These are phyloP conservation scores for Paraphaeosphaeria sporulosa DNA, from an alignment of 2,329 filamentous ascomycete genomes.

Conservation along the genomic window DNA sequence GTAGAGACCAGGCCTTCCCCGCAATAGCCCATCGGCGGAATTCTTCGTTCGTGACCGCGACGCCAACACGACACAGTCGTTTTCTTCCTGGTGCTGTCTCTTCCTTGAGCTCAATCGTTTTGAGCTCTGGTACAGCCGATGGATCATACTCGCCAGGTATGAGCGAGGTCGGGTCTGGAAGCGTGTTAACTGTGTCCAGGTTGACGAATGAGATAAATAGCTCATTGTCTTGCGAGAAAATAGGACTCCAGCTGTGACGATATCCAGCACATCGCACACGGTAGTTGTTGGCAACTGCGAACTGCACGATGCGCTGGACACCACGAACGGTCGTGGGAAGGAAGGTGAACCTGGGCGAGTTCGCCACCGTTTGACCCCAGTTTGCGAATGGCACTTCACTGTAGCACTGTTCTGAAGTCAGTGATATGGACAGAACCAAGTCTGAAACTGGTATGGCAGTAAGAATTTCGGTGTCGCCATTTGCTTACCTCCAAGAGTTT, in stretches of 20 bases:
- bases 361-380: too few relatives aligned
- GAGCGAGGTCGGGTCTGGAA: constrained; percentile 48
- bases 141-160: constrained; percentile 28
- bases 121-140: constrained; percentile 45
- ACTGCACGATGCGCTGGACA: too few relatives aligned
- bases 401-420: too few relatives aligned
- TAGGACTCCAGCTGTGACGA: constrained; percentile 54
- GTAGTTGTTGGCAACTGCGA: constrained; percentile 44
- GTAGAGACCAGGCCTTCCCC: constrained; percentile 52
- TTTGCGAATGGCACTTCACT: too few relatives aligned
- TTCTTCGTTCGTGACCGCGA: constrained; percentile 56
- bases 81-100: constrained; percentile 37
- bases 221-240: constrained; percentile 52
- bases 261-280: constrained; percentile 54
- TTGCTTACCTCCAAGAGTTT: too few relatives aligned
- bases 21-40: constrained; percentile 56
- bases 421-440: too few relatives aligned
- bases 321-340: too few relatives aligned
- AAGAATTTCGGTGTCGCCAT: too few relatives aligned
- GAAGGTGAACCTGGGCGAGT: too few relatives aligned
- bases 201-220: constrained; percentile 55
- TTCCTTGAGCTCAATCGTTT: constrained; percentile 48
- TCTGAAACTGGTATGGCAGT: too few relatives aligned
- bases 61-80: constrained; percentile 53
- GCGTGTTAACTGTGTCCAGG: constrained; percentile 45